Percentiles rank a stretch among this genome's conserved stretches.
Conservation (phyloP, 164 flowering plant genomes). For the Aristolochia californica region DNA sequence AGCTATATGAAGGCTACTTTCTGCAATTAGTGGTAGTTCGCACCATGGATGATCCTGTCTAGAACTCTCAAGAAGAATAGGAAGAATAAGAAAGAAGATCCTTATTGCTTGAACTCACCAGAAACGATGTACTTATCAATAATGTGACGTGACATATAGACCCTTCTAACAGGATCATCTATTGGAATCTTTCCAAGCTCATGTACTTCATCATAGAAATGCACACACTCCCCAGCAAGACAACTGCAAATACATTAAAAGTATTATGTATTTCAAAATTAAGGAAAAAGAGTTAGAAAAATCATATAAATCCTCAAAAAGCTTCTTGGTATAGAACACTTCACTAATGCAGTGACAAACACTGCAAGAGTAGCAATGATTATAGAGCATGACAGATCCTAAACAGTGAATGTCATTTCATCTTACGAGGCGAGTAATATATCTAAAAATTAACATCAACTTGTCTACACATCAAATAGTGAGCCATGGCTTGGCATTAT, state of each 20-base stretch:
- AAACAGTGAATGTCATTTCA: too few species aligned
- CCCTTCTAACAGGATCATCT: slow-evolving; percentile 55
- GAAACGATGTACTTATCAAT: slow-evolving; percentile 56
- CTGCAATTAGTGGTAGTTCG: too few species aligned
- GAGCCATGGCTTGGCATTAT: too few species aligned
- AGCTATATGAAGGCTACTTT: too few species aligned
- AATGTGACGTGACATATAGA: slow-evolving; percentile 86
- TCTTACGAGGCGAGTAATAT: too few species aligned
- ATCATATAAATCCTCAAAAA: not conserved
- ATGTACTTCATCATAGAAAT: slow-evolving; percentile 67
- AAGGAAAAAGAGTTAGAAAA: not conserved
- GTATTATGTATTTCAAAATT: not conserved
- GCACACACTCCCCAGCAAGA: slow-evolving; percentile 84
- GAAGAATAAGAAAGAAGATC: not conserved
- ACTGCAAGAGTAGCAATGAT: too few species aligned
- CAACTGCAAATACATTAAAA: slow-evolving; percentile 34
- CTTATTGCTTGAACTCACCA: slow-evolving; percentile 26
- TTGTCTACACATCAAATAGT: too few species aligned
- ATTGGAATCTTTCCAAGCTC: slow-evolving; percentile 55
- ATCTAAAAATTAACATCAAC: too few species aligned
- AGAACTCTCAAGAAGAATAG: not conserved
- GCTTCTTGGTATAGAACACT: too few species aligned
- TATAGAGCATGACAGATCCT: too few species aligned
- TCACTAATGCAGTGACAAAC: too few species aligned
- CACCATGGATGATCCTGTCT: too few species aligned